Evolutionary conservation across 371 early-diverging fungal genomes (phyloP), one percentile per base, ranked within the genome.

Genomic region (Apophysomyces trapeziformis): DNA sequence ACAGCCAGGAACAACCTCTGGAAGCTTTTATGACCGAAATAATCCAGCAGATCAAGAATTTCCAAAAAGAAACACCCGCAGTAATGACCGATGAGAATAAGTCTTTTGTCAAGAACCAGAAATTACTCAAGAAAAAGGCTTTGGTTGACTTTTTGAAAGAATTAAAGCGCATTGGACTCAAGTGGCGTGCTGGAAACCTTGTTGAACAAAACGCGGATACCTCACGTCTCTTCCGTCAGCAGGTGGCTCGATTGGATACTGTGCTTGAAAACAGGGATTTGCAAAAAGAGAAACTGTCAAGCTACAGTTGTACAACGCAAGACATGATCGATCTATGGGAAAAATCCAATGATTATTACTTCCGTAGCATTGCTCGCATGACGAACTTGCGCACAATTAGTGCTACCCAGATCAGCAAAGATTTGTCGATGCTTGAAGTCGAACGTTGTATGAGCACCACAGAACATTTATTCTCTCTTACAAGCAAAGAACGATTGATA

Each of bases 81-180:
- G 68, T 85, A 43, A 85, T 88, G 79, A 87, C 88, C 0, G 86
- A 87, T 46, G 88, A 89, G 50, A 88, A 88, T 69, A 88, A 86
- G 70, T 81, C 78, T 4, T 68, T 74, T 38, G 84, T 89, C 71
- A 95, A 93, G 75, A 87, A 89, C 58, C 90, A 90, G 74, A 92
- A 93, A 72, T 72, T 89, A 39, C 77, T 95, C 38, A 90, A 95
- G 37, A 94, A 93, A 77, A 95, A 95, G 77, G 91, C 95, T 0
- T 74, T 96, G 7, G 92, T 90, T 45, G 97, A 97, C 74, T 82
- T 96, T 43, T 83, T 95, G 64, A 93, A 92, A 74, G 87, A 90
- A 47, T 69, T 97, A 64, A 87, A 91, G 50, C 82, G 87, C 16
- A 72, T 96, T 26, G 98, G 98, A 9, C 75, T 98, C 32, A 90